phyloP scores from a whole-genome alignment of 192 early-diverging fungal species.

The Podila minutissima region DNA sequence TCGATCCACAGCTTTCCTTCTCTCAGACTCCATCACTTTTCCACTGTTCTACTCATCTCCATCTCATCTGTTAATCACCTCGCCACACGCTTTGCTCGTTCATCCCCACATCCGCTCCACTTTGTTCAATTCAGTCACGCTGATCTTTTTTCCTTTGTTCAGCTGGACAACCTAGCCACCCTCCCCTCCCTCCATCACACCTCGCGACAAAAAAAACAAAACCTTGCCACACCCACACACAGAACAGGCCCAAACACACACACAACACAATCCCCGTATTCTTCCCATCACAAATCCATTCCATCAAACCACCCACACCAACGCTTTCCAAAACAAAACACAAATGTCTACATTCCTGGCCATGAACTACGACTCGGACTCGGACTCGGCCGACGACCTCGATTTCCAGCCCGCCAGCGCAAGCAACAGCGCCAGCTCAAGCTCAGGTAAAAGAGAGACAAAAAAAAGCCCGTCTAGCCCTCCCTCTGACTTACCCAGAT shows the following conservation, averaged over 20 bases:
- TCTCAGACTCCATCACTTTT: too few species aligned
- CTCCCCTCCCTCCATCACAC: too few species aligned
- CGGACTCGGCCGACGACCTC: slow-evolving; percentile 48
- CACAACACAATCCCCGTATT: neutral
- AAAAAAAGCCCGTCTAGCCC: neutral
- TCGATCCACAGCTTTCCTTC: too few species aligned
- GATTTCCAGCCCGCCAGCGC: slow-evolving; percentile 41
- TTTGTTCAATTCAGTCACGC: too few species aligned
- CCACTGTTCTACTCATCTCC: too few species aligned
- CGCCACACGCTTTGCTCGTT: too few species aligned
- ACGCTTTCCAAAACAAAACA: neutral
- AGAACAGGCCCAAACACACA: neutral
- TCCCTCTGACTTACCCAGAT: neutral
- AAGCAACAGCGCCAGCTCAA: neutral
- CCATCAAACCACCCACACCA: neutral
- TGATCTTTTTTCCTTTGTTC: too few species aligned
- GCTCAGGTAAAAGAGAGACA: slow-evolving; percentile 18
- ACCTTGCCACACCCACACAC: too few species aligned
- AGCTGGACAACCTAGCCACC: too few species aligned
- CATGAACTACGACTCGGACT: slow-evolving; percentile 50
- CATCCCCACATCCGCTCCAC: too few species aligned
- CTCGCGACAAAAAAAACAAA: too few species aligned
- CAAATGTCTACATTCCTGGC: slow-evolving; percentile 38
- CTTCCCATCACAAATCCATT: neutral
- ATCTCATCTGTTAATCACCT: too few species aligned